These are phyloP conservation scores for Powellomyces hirtus DNA, from an alignment of 192 early-diverging fungal genomes.

Conservation along the genomic window DNA sequence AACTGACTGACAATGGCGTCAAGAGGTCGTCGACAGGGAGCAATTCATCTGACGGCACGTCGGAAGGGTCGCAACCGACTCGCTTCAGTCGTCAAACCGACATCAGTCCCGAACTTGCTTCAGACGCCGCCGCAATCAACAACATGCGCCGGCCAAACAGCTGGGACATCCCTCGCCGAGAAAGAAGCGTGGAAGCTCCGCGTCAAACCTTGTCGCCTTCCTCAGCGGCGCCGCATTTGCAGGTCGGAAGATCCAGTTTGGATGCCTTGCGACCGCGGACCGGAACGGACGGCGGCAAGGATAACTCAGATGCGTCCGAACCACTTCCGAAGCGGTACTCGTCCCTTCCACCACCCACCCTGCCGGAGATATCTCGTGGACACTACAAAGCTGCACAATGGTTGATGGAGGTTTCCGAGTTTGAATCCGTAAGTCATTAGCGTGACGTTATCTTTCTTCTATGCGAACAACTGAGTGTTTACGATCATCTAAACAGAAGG, in stretches of 20 bases:
- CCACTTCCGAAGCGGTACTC: not conserved
- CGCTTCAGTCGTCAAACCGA: constrained; percentile 8
- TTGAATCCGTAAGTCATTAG: too few relatives aligned
- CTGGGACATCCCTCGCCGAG: constrained; percentile 15
- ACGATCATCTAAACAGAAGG: too few relatives aligned
- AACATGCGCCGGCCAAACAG: not conserved
- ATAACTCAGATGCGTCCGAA: not conserved
- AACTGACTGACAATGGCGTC: constrained; percentile 11
- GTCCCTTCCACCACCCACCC: not conserved
- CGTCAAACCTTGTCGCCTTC: not conserved
- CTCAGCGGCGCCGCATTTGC: not conserved
- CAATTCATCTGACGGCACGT: constrained; percentile 14
- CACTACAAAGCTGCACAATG: not conserved
- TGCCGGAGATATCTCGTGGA: constrained; percentile 15
- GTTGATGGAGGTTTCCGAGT: constrained; percentile 1
- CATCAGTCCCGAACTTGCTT: not conserved
- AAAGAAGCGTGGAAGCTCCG: constrained; percentile 5
- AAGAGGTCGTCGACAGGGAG: constrained; percentile 2
- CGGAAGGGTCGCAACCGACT: constrained; percentile 7
- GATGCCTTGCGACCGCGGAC: constrained; percentile 13
- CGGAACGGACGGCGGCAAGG: not conserved
- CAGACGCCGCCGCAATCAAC: not conserved
- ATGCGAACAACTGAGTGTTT: too few relatives aligned
- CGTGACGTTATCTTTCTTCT: too few relatives aligned
- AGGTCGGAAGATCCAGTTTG: constrained; percentile 14